These are phyloP conservation scores for Botrytis deweyae DNA, from an alignment of 2,329 filamentous ascomycete genomes.

Conservation along the genomic window DNA sequence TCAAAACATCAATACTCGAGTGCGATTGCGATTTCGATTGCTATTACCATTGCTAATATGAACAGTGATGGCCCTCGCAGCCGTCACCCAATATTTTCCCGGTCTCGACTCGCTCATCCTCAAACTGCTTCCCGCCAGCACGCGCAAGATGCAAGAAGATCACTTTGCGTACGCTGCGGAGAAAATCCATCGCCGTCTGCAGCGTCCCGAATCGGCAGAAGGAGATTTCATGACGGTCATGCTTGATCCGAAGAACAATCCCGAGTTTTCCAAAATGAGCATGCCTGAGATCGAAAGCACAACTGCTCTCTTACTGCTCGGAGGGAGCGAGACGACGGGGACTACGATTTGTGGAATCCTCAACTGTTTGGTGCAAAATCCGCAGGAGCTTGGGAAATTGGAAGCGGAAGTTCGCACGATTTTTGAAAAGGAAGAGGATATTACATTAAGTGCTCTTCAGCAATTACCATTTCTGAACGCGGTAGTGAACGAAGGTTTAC, in stretches of 20 bases:
- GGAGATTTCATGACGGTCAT: constrained; percentile 3
- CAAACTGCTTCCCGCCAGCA: neutral
- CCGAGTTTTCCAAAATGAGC: neutral
- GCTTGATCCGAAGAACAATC: neutral
- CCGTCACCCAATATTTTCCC: neutral
- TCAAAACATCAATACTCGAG: too few species aligned
- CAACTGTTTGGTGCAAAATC: neutral
- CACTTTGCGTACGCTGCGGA: neutral
- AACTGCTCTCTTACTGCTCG: neutral
- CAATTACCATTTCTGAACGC: neutral
- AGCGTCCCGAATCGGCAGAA: neutral
- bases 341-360: neutral
- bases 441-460: neutral
- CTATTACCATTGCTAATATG: neutral
- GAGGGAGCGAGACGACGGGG: neutral
- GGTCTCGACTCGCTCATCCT: neutral
- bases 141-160: neutral
- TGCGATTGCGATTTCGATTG: too few species aligned
- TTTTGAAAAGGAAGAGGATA: neutral
- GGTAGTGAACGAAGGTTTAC: neutral
- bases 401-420: neutral
- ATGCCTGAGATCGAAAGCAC: neutral
- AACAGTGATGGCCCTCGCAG: constrained; percentile 1
- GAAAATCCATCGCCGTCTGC: neutral
- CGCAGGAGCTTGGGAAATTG: neutral